Evolutionary conservation across 202 grass and related monocot species (phyloP).

Genomic region (Digitaria exilis): DNA sequence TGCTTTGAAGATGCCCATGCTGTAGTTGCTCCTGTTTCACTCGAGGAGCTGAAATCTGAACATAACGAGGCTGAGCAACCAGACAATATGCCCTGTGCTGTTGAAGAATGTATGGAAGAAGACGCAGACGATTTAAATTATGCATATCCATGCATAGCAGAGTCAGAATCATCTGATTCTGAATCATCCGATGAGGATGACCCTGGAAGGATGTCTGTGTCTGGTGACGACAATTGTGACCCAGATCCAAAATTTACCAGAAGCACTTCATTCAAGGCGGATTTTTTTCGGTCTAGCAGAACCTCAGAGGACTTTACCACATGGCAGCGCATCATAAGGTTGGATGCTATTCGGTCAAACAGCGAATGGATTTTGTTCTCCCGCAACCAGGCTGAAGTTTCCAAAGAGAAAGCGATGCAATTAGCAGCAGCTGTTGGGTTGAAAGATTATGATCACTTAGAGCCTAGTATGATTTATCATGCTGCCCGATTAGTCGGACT

Average conservation of each 20-base stretch:
- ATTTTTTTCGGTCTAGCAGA: constrained; percentile 61
- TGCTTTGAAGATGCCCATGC: constrained; percentile 53
- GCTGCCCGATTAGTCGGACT: constrained; percentile 76
- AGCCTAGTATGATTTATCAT: constrained; percentile 81
- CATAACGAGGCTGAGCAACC: constrained; percentile 40
- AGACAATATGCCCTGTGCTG: constrained; percentile 1
- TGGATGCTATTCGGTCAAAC: constrained; percentile 85
- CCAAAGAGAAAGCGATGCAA: constrained; percentile 57
- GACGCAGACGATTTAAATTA: constrained; percentile 40
- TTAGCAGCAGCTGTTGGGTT: constrained; percentile 67
- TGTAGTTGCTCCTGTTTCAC: constrained; percentile 21
- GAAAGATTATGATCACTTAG: constrained; percentile 75
- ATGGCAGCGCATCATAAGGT: constrained; percentile 91
- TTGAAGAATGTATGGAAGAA: constrained; percentile 48
- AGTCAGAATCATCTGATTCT: constrained; percentile 87
- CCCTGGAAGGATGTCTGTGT: constrained; percentile 56
- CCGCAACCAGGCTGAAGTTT: constrained; percentile 50
- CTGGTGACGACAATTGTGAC: constrained; percentile 53
- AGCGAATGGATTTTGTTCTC: constrained; percentile 81
- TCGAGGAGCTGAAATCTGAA: constrained; percentile 47
- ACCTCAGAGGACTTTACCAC: constrained; percentile 75
- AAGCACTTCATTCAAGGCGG: constrained; percentile 57
- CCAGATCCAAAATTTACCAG: constrained; percentile 61
- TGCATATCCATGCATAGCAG: constrained; percentile 49
- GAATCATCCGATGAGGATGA: constrained; percentile 86